Evolutionary conservation across 805 yeast genomes (phyloP).

Genomic region (Sugiyamaella lignohabitans): DNA sequence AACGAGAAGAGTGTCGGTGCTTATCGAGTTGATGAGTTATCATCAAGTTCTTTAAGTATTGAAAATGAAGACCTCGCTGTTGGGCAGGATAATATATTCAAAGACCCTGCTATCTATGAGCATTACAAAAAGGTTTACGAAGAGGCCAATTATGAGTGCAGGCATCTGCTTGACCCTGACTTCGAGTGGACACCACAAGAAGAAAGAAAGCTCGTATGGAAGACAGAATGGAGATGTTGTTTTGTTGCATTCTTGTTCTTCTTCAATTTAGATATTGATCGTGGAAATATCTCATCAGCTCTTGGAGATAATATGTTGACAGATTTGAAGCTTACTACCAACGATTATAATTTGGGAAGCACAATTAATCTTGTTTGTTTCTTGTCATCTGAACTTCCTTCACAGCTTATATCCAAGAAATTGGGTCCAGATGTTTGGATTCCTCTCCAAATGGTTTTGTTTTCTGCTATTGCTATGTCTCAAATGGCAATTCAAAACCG

Average conservation of each 20-base stretch:
- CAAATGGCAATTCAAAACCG: constrained; percentile 43
- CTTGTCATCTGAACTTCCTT: constrained; percentile 56
- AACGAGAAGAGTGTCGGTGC: background rate
- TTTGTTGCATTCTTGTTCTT: constrained; percentile 56
- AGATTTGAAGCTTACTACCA: constrained; percentile 47
- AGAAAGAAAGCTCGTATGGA: constrained; percentile 43
- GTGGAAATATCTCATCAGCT: constrained; percentile 52
- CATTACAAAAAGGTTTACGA: constrained; percentile 44
- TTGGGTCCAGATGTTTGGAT: constrained; percentile 61
- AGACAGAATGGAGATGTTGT: constrained; percentile 50
- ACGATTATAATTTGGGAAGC: constrained; percentile 53
- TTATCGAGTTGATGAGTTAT: background rate
- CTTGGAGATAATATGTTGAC: constrained; percentile 48
- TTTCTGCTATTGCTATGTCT: constrained; percentile 50
- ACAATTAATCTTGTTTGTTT: constrained; percentile 51
- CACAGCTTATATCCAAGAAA: constrained; percentile 55
- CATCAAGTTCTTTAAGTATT: background rate
- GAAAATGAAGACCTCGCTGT: background rate
- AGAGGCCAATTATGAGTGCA: constrained; percentile 46
- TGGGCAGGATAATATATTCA: constrained; percentile 31
- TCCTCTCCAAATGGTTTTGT: constrained; percentile 49
- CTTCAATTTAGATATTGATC: constrained; percentile 51
- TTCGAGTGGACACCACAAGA: constrained; percentile 50
- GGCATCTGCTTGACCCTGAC: constrained; percentile 49
- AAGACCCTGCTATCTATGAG: constrained; percentile 43